Base-by-base conservation (phyloP, 1,284 basidiomycete genomes). In the Irpex sp. region DNA sequence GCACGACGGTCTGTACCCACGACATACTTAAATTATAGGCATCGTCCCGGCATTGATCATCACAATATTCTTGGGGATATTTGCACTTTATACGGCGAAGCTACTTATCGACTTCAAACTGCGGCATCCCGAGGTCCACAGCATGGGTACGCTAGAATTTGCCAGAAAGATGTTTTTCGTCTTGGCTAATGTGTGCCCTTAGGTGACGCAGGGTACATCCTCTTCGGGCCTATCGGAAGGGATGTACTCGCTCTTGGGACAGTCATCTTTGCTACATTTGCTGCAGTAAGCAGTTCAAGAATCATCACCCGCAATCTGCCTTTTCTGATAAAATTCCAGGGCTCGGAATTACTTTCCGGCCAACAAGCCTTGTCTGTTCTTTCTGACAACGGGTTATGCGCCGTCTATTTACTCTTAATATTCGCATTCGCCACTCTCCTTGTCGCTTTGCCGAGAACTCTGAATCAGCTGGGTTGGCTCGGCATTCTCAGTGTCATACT, bases 21-120 rank as follows among this genome's bases (percentile, higher is more conserved):
- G 53, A 36, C 35, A 35, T 3, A 35, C 43, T 2, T 37, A 19
- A 57, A 56, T 39, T 51, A 13, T 55, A 83, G 81, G 81, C 0
- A 81, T 85, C 64, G 78, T 81, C 5, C 83, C 83, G 1, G 83
- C 81, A 7, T 72, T 84, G n/a, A 74, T 85, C 46, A 69, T 85
- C 57, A 81, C 84, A n/a, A 71, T 82, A 17, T 83, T 85, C 64
- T 70, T 85, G n/a, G 82, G 84, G n/a, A 66, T 78, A 5, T 83
- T 84, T 65, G 83, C 76, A 4, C 70, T 82, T 4, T 83, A 79
- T 66, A 85, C 83, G 0, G 79, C 83, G 5, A 84, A 84, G 65
- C 70, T 84, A 3, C 73, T 85, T 39, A 78, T 85, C 58, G 79
- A 83, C 69, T 86, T 86, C 77, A 86, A 85, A 71, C 63, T 83